These are phyloP conservation scores for Cladosporium cucumerinum DNA, from an alignment of 2,329 filamentous ascomycete species.

Conservation along the genomic window DNA sequence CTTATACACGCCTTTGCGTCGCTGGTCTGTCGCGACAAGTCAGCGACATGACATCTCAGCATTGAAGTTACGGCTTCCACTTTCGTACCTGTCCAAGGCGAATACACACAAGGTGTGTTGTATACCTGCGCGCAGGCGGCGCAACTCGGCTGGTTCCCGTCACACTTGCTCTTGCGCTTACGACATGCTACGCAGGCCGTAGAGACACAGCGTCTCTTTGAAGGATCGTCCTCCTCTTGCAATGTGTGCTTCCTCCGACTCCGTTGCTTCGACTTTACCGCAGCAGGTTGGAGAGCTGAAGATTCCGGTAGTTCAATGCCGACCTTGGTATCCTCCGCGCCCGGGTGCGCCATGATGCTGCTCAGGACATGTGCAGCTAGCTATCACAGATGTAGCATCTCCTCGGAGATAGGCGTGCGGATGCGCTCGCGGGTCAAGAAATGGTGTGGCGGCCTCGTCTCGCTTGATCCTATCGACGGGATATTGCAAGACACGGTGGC, in stretches of 20 bases:
- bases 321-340: slow-evolving; percentile 3
- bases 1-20: slow-evolving; percentile 93
- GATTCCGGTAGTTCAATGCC: background rate
- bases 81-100: slow-evolving; percentile 66
- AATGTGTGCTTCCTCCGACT: slow-evolving; percentile 23
- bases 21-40: slow-evolving; percentile 63
- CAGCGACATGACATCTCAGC: background rate
- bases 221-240: slow-evolving; percentile 37
- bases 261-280: slow-evolving; percentile 25
- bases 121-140: slow-evolving; percentile 97
- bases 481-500: background rate
- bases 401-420: slow-evolving; percentile 6
- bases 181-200: slow-evolving; percentile 36
- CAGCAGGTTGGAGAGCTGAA: background rate
- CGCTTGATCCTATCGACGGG: background rate
- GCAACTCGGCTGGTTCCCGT: slow-evolving; percentile 86
- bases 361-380: background rate
- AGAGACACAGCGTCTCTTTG: slow-evolving; percentile 42
- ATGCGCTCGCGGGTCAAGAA: background rate
- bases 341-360: slow-evolving; percentile 7
- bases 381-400: slow-evolving; percentile 9
- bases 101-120: slow-evolving; percentile 84
- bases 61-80: background rate
- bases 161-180: slow-evolving; percentile 57
- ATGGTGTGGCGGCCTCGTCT: background rate